These are phyloP conservation scores for Panaeolus papilionaceus DNA, from an alignment of 768 basidiomycete genomes.

Conservation along the genomic window DNA sequence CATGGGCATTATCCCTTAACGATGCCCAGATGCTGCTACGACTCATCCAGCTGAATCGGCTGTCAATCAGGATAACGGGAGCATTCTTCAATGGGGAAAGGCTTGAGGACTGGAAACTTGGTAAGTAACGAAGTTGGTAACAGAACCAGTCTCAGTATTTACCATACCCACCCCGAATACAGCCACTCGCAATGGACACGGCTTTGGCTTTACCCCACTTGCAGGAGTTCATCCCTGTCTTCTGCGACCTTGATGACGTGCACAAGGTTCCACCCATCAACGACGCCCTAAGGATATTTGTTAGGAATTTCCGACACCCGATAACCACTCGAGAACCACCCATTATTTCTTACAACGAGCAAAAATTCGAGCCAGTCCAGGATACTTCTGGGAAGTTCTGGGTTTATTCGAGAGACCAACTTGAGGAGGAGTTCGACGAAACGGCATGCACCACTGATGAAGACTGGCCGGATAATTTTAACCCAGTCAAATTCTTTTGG, in stretches of 20 bases:
- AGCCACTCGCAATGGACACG: neutral
- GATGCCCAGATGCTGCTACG: neutral
- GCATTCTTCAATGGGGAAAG: neutral
- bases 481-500: neutral
- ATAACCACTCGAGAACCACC: neutral
- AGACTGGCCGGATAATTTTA: neutral
- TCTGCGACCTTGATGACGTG: neutral
- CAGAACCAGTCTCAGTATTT: neutral
- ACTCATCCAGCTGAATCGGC: neutral
- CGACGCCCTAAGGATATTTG: neutral
- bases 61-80: neutral
- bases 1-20: too few relatives aligned
- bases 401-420: neutral
- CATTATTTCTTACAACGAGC: neutral
- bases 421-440: neutral
- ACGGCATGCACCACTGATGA: neutral
- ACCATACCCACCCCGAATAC: neutral
- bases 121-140: neutral
- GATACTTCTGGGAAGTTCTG: neutral
- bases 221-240: neutral
- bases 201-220: neutral
- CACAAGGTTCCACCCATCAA: neutral
- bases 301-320: neutral
- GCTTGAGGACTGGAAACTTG: neutral
- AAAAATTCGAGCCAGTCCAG: neutral